Evolutionary conservation across 768 basidiomycete species (phyloP), one percentile per base, ranked within the genome.

Genomic region (Boletus subparvulus): DNA sequence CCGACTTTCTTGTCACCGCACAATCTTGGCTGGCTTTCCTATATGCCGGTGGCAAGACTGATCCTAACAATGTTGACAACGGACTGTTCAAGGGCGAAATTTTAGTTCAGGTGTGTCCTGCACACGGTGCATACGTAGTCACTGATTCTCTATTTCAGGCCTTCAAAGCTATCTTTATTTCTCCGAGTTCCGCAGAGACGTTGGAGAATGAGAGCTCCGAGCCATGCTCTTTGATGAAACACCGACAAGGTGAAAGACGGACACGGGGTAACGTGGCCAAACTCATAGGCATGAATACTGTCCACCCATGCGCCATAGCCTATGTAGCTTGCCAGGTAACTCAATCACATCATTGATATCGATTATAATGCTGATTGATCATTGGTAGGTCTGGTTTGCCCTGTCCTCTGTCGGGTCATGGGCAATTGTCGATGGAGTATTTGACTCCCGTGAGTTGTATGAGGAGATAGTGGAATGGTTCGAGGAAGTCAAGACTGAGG

Each of bases 251-350:
- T 19, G 47, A 44, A 13, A 55, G 40, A n/a, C n/a, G n/a, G n/a
- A n/a, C n/a, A n/a, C n/a, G n/a, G n/a, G n/a, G n/a, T n/a, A n/a
- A n/a, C n/a, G n/a, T n/a, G n/a, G n/a, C n/a, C n/a, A n/a, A n/a
- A n/a, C n/a, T n/a, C n/a, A n/a, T n/a, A n/a, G n/a, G n/a, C n/a
- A n/a, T n/a, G n/a, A n/a, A n/a, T n/a, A n/a, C n/a, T n/a, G n/a
- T n/a, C n/a, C n/a, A n/a, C n/a, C n/a, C n/a, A n/a, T n/a, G n/a
- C 3, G 35, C 51, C 39, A 58, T 58, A 21, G 56, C 56, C 12
- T 58, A 58, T 33, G 44, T 48, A 16, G 49, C 55, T 24, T 56
- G 36, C 36, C 55, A 56, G 49, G 48, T 43, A 49, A 2, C 11
- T 33, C 11, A 0, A 2, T 6, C 6, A 30, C 4, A 3, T 2